phyloP scores from a whole-genome alignment of 805 yeast genomes.

The Candida taoyuanica region DNA sequence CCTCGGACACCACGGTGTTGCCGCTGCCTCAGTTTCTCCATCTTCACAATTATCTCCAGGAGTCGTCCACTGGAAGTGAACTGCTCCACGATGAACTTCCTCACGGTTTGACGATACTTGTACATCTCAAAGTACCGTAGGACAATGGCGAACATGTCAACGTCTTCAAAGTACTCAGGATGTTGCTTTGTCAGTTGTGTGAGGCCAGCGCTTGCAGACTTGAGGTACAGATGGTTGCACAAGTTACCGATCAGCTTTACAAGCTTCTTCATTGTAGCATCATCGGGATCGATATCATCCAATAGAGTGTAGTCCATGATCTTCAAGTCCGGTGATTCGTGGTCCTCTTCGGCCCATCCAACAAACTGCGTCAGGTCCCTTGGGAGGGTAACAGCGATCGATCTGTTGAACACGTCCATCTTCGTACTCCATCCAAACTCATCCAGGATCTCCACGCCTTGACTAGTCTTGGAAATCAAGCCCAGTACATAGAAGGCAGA shows the following conservation, averaged over 20 bases:
- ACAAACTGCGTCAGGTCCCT: slow-evolving; percentile 30
- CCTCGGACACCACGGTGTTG: background rate
- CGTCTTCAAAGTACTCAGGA: slow-evolving; percentile 51
- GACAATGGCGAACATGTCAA: slow-evolving; percentile 49
- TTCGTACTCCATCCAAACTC: slow-evolving; percentile 71
- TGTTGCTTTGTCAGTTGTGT: slow-evolving; percentile 45
- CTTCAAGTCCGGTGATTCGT: slow-evolving; percentile 10
- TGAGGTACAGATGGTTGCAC: slow-evolving; percentile 49
- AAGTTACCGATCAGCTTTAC: slow-evolving; percentile 44
- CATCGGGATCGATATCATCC: slow-evolving; percentile 19
- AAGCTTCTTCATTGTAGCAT: slow-evolving; percentile 28
- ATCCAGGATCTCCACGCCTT: slow-evolving; percentile 82
- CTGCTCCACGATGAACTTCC: slow-evolving; percentile 63
- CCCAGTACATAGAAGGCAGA: slow-evolving; percentile 78
- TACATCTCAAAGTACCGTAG: slow-evolving; percentile 49
- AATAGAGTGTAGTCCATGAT: slow-evolving; percentile 9
- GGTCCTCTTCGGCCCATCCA: slow-evolving; percentile 9
- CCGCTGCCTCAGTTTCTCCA: slow-evolving; percentile 30
- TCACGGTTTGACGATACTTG: slow-evolving; percentile 55
- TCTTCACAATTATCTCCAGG: slow-evolving; percentile 46
- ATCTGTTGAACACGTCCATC: slow-evolving; percentile 37
- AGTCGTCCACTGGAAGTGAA: slow-evolving; percentile 46
- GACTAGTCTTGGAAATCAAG: slow-evolving; percentile 60
- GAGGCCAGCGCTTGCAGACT: slow-evolving; percentile 54
- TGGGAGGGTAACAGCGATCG: slow-evolving; percentile 41